Evolutionary conservation across 1,139 yeast genomes (phyloP).

Genomic region (Tardiomyces digboiensis): DNA sequence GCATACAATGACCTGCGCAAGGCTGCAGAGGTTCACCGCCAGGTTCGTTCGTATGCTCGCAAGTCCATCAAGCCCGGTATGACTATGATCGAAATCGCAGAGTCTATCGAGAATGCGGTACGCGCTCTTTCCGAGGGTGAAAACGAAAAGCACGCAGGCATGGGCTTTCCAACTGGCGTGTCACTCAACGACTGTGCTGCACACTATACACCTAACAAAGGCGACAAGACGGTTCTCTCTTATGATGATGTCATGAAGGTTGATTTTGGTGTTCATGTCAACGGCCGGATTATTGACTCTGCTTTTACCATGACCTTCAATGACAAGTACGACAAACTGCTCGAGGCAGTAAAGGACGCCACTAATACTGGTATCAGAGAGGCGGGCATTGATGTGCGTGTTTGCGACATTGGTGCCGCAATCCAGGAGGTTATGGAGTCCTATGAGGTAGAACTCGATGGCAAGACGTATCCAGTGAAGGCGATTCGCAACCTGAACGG

Average conservation of each 20-base stretch:
- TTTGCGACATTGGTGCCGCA: slow-evolving; percentile 93
- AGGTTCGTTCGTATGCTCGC: slow-evolving; percentile 77
- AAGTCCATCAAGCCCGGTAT: slow-evolving; percentile 80
- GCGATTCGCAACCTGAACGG: slow-evolving; percentile 91
- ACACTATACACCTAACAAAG: slow-evolving; percentile 95
- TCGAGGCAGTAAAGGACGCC: slow-evolving; percentile 84
- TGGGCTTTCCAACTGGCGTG: slow-evolving; percentile 97
- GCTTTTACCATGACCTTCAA: slow-evolving; percentile 93
- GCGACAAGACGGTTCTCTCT: slow-evolving; percentile 71
- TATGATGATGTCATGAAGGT: slow-evolving; percentile 95
- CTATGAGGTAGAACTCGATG: slow-evolving; percentile 85
- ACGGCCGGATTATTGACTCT: slow-evolving; percentile 92
- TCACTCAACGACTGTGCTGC: slow-evolving; percentile 94
- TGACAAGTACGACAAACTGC: slow-evolving; percentile 66
- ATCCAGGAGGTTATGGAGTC: slow-evolving; percentile 97
- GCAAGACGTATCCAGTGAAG: slow-evolving; percentile 76
- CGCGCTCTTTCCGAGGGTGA: slow-evolving; percentile 63
- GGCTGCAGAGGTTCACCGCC: slow-evolving; percentile 92
- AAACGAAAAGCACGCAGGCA: slow-evolving; percentile 62
- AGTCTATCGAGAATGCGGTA: slow-evolving; percentile 77
- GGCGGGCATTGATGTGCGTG: slow-evolving; percentile 93
- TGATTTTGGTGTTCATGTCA: slow-evolving; percentile 94
- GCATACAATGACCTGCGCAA: slow-evolving; percentile 86
- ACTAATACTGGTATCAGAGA: slow-evolving; percentile 89
- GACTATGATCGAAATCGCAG: slow-evolving; percentile 85